Conservation (phyloP, 208 protist species). For the Lotmaria passim region DNA sequence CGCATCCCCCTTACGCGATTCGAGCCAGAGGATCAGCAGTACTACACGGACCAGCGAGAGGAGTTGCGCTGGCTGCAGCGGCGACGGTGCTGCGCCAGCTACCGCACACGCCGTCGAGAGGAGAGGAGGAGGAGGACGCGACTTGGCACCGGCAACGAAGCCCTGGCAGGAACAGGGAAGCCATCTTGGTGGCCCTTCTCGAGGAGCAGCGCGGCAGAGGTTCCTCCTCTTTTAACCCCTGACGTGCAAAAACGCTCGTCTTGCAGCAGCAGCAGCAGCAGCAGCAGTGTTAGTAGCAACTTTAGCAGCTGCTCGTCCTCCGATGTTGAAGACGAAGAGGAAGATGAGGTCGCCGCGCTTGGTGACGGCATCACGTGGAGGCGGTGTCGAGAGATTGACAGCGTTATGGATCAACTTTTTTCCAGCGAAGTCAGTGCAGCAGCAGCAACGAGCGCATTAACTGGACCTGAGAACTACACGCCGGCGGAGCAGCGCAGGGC, state of each 20-base stretch:
- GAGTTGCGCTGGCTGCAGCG: constrained; percentile 53
- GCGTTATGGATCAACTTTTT: constrained; percentile 6
- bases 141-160: not conserved
- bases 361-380: not conserved
- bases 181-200: not conserved
- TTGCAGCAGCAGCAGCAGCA: not conserved
- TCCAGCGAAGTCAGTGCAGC: not conserved
- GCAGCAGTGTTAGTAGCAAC: not conserved
- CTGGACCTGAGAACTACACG: constrained; percentile 24
- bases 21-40: constrained; percentile 59
- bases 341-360: not conserved
- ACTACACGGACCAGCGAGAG: constrained; percentile 64
- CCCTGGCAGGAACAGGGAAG: not conserved
- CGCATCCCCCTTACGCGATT: constrained; percentile 65
- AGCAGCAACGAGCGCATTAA: not conserved
- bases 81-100: constrained; percentile 18
- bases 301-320: constrained; percentile 2
- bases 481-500: constrained; percentile 41
- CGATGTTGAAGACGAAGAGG: not conserved
- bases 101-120: not conserved
- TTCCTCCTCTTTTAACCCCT: too few species aligned
- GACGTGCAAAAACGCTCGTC: not conserved
- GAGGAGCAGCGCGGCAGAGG: not conserved
- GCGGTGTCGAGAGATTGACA: not conserved
- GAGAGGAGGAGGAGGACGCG: not conserved